Evolutionary conservation across 306 rosid species (phyloP).

Genomic region (Casuarina glauca): DNA sequence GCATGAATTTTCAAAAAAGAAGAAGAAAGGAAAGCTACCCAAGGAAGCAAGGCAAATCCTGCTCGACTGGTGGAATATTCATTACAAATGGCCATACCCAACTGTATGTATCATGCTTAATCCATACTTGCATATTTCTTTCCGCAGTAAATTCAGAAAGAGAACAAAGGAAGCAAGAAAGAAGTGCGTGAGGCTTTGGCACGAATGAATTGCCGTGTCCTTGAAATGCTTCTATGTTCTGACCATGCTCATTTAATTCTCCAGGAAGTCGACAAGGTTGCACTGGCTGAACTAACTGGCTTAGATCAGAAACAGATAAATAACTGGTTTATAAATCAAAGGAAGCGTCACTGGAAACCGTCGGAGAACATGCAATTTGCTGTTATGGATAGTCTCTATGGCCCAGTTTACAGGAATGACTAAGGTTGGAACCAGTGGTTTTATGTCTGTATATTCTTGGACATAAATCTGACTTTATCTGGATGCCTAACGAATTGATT

Average conservation of each 20-base stretch:
- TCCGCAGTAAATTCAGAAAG: background rate
- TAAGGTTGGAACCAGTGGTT: slow-evolving; percentile 10
- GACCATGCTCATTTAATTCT: background rate
- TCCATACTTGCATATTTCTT: background rate
- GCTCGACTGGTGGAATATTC: slow-evolving; percentile 75
- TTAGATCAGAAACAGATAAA: slow-evolving; percentile 71
- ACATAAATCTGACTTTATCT: background rate
- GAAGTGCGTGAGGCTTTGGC: background rate
- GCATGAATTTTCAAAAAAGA: slow-evolving; percentile 60
- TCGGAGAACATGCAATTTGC: slow-evolving; percentile 56
- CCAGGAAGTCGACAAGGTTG: slow-evolving; percentile 70
- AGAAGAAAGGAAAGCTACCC: slow-evolving; percentile 71
- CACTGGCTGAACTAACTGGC: slow-evolving; percentile 63
- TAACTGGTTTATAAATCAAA: slow-evolving; percentile 86
- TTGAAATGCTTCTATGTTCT: background rate
- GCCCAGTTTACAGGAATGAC: slow-evolving; percentile 31
- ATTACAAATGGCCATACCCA: slow-evolving; percentile 85
- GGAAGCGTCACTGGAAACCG: slow-evolving; percentile 90
- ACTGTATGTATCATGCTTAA: slow-evolving; percentile 43
- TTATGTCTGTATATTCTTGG: background rate
- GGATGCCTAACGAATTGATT: background rate
- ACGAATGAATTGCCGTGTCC: background rate
- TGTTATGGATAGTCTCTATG: slow-evolving; percentile 46
- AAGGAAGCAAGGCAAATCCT: slow-evolving; percentile 65
- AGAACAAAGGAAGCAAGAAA: background rate